Evolutionary conservation across 129 eudicot genomes (phyloP).

Genomic region (Flaveria robusta): DNA sequence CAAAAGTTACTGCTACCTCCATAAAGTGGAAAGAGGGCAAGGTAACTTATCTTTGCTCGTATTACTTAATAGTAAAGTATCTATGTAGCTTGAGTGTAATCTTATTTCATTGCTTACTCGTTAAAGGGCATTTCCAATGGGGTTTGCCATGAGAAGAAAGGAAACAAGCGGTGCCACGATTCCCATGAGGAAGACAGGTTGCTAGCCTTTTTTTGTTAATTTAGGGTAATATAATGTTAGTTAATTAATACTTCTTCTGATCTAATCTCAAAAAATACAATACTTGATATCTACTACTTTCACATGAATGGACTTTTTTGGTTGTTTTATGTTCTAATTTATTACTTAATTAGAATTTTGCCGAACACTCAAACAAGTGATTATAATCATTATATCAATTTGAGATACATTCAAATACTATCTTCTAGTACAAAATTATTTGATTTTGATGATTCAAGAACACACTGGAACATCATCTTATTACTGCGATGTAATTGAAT

Average conservation of each 20-base stretch:
- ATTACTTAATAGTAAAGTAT: no score
- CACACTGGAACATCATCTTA: neutral
- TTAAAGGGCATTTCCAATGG: constrained; percentile 75
- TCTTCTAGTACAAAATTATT: neutral
- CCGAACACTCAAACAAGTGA: neutral
- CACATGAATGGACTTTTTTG: neutral
- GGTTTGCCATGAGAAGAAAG: constrained; percentile 67
- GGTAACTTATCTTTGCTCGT: constrained; percentile 35
- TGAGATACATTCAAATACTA: neutral
- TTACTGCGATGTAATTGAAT: neutral
- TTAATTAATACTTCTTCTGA: neutral
- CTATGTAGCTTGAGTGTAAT: neutral
- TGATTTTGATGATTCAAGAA: neutral
- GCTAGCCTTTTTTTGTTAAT: neutral
- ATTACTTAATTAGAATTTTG: neutral
- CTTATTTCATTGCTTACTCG: constrained; percentile 1
- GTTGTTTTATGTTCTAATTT: neutral
- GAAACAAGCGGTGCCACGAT: constrained; percentile 53
- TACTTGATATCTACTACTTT: neutral
- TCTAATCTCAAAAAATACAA: no score
- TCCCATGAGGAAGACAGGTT: constrained; percentile 80
- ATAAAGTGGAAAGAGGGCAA: constrained; percentile 94
- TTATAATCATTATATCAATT: neutral
- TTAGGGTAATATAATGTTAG: no score
- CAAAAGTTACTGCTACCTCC: constrained; percentile 77